Base-by-base conservation (phyloP, 1,284 basidiomycete species). In the Phylloporus sp. region DNA sequence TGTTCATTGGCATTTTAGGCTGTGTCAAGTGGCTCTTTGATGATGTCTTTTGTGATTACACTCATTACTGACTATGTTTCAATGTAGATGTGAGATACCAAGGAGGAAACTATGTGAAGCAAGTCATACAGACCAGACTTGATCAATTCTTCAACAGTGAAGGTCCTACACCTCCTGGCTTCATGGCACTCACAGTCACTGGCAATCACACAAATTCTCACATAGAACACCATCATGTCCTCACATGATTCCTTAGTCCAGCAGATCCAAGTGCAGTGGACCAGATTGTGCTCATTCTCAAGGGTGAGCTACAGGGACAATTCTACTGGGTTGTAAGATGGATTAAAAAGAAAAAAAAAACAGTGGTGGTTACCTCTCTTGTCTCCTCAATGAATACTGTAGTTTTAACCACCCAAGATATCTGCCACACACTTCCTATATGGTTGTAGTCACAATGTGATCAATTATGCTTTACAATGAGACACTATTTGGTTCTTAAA, bases 161-260 rank as follows among this genome's bases (percentile, higher is more conserved):
- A 41, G 64, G 67, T 7, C 12, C 39, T 39, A 39, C 39, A 39
- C 39, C 39, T 12, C 12, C 39, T 39, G 39, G 39, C 5, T 39
- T 39, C 39, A 15, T 39, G 5, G 39, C 39, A 39, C 39, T 39
- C 39, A 39, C 15, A 15, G 39, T 39, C 39, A 39, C 39, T 39
- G 39, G 39, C 39, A 39, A 39, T 39, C 39, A 32, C 3, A 20
- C 6, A 0, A 37, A 39, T 39, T 39, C 39, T 15, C 39, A 11
- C 10, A 12, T 55, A 2, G 60, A 70, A 35, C 52, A 65, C 37
- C 64, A 68, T 15, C 15, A 29, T 5, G 53, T 70, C 47, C 67
- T 67, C 14, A 63, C 60, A 0, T 0, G 19, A 5, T 68, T 62
- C 23, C 67, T 70, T 8, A 59, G n/a, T 11, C 58, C 37, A 25